phyloP scores from a whole-genome alignment of 2,329 filamentous ascomycete species.

The Escovopsis weberi region DNA sequence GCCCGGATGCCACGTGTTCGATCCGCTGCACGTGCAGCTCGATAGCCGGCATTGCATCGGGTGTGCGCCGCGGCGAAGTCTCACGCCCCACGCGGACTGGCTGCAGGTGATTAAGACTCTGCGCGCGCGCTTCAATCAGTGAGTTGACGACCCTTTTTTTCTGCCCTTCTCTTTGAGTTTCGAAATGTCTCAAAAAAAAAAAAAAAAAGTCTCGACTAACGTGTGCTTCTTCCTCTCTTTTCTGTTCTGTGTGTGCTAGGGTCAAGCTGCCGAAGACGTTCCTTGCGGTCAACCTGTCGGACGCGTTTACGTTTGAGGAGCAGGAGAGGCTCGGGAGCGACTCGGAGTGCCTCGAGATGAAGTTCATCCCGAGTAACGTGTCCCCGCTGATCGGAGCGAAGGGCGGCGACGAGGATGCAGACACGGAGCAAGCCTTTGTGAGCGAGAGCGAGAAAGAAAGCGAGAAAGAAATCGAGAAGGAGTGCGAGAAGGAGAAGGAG shows the following conservation, averaged over 20 bases:
- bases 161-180: neutral
- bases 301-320: slow-evolving; percentile 45
- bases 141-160: slow-evolving; percentile 23
- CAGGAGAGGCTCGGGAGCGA: slow-evolving; percentile 37
- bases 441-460: neutral
- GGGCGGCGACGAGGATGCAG: neutral
- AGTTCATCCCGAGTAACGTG: slow-evolving; percentile 19
- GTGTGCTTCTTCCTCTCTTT: too few relatives aligned
- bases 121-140: slow-evolving; percentile 89
- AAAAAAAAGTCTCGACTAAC: too few relatives aligned
- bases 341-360: slow-evolving; percentile 34
- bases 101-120: slow-evolving; percentile 93
- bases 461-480: neutral
- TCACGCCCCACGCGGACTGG: slow-evolving; percentile 90
- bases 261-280: slow-evolving; percentile 54
- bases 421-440: slow-evolving; percentile 2
- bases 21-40: slow-evolving; percentile 89
- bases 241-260: slow-evolving; percentile 18
- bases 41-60: slow-evolving; percentile 95
- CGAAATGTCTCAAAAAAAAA: too few relatives aligned
- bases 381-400: slow-evolving; percentile 8
- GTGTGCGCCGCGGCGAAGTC: slow-evolving; percentile 73
- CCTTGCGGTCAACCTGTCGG: slow-evolving; percentile 48
- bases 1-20: slow-evolving; percentile 90
- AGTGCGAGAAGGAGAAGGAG: too few relatives aligned